Percentiles rank a stretch among this genome's conserved stretches.
These are phyloP conservation scores for Claviceps spartinae DNA, from an alignment of 2,329 filamentous ascomycete genomes.

Conservation along the genomic window DNA sequence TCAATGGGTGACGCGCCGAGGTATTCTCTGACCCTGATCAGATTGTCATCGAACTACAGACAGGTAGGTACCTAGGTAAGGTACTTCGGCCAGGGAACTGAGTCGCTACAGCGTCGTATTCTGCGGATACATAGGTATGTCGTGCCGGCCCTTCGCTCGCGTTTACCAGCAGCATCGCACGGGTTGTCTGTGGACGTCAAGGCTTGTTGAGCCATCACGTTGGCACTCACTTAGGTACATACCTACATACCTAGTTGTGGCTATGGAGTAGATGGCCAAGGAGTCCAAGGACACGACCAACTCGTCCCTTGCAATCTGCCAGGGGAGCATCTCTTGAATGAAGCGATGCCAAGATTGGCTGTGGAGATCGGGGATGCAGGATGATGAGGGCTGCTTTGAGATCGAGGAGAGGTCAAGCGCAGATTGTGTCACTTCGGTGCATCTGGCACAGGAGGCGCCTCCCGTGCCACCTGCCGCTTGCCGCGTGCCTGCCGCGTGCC, in stretches of 20 bases:
- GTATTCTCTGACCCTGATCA: neutral
- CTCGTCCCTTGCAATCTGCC: neutral
- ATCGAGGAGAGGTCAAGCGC: neutral
- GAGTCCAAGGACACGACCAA: neutral
- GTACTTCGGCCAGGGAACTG: neutral
- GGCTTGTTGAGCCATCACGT: neutral
- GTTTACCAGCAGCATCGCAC: neutral
- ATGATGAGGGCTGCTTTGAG: neutral
- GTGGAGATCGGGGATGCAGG: neutral
- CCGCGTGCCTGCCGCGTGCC: neutral
- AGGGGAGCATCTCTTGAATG: neutral
- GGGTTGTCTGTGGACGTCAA: neutral
- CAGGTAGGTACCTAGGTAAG: neutral
- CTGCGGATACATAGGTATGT: neutral
- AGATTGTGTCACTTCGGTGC: neutral
- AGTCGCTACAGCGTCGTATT: neutral
- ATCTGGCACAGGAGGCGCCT: neutral
- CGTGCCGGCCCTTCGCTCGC: neutral
- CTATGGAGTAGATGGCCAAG: too few species aligned
- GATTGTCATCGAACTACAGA: neutral
- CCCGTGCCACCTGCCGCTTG: neutral
- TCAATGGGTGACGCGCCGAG: neutral
- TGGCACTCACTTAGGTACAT: neutral
- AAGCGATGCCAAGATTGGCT: neutral
- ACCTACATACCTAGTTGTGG: too few species aligned